Base-by-base conservation (phyloP, 805 yeast species). In the Candida montana region DNA sequence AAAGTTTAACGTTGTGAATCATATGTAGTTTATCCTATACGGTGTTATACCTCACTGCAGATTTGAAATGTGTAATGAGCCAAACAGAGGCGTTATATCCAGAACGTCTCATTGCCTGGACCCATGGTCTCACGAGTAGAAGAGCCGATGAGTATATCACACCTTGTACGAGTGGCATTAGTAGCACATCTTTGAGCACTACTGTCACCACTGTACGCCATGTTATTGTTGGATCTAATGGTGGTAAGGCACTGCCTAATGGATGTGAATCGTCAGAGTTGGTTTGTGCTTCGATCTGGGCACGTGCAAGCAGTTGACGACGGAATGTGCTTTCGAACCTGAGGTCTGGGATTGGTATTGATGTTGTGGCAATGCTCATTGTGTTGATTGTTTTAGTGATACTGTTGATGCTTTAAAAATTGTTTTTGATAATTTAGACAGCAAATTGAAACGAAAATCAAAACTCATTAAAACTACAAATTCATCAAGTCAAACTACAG, bases 321-420 rank as follows among this genome's bases (percentile, higher is more conserved):
- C 47, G 39, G 39, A 44, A 44, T 1, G 44, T 33, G 16, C 34
- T 24, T 18, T 44, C 47, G 13, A 44, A 44, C 10, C 47, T 43
- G 7, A 44, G 41, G 15, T 44, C 47, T 5, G 47, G 47, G 17
- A 44, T 44, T n/a, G 47, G 41, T 20, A 44, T n/a, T 4, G 43
- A 21, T 31, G 28, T 37, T 1, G 33, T 16, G 15, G 19, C 13
- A 26, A n/a, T 7, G n/a, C 17, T 16, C 31, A 29, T 16, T n/a
- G n/a, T 29, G n/a, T n/a, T n/a, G n/a, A n/a, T n/a, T n/a, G n/a
- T n/a, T n/a, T n/a, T n/a, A n/a, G n/a, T n/a, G n/a, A n/a, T n/a
- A n/a, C n/a, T n/a, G n/a, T n/a, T n/a, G n/a, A n/a, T n/a, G n/a
- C n/a, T n/a, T n/a, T n/a, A n/a, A n/a, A n/a, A n/a, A n/a, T n/a